These are phyloP conservation scores for Aspergillus indologenus DNA, from an alignment of 495 filamentous ascomycete species.

Conservation along the genomic window DNA sequence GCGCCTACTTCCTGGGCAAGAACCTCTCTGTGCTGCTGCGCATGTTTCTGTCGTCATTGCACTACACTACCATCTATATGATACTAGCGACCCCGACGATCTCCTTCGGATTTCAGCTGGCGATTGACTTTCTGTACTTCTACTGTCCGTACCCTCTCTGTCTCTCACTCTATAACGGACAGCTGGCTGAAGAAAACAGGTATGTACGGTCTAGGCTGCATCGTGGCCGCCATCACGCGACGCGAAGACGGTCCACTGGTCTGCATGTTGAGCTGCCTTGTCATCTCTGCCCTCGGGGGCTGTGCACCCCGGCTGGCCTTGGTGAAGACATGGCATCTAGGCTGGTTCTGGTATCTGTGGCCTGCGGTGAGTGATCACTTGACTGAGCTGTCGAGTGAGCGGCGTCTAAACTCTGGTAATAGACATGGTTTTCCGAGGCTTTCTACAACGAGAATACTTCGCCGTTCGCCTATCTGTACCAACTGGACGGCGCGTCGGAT, in stretches of 20 bases:
- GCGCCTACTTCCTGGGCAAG: constrained; percentile 58
- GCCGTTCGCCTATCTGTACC: too few species aligned
- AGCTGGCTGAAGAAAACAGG: neutral
- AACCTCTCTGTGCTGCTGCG: constrained; percentile 44
- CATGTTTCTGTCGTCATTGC: constrained; percentile 33
- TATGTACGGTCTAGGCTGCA: neutral
- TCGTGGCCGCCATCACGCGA: neutral
- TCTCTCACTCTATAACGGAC: neutral
- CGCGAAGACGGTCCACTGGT: neutral
- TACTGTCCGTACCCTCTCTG: neutral
- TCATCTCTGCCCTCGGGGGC: neutral
- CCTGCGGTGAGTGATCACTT: too few species aligned
- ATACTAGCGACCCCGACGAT: neutral
- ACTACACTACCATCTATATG: neutral
- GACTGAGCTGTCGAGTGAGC: too few species aligned
- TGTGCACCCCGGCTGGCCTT: neutral
- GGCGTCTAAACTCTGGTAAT: too few species aligned
- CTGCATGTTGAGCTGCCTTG: neutral
- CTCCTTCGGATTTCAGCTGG: neutral
- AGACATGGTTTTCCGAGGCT: too few species aligned
- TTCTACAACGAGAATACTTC: too few species aligned
- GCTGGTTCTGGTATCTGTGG: too few species aligned
- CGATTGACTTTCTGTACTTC: neutral
- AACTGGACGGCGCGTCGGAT: too few species aligned
- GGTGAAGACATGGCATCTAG: too few species aligned